Evolutionary conservation across 73 alveolate genomes (phyloP).

Genomic region (Breviolum minutum): DNA sequence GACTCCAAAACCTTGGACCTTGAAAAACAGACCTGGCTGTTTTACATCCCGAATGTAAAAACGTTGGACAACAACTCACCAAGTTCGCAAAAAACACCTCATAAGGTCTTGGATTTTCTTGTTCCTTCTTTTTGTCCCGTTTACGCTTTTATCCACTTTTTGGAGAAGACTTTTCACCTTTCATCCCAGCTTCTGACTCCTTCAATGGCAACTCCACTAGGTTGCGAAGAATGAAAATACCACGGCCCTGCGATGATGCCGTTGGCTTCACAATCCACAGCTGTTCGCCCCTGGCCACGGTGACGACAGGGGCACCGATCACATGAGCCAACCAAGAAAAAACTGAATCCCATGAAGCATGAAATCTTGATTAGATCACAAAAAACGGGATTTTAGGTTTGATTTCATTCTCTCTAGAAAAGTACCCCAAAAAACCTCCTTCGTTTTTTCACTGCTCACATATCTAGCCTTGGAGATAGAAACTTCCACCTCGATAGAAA

Average conservation of each 20-base stretch:
- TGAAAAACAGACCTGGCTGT: neutral
- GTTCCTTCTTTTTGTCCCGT: too few species aligned
- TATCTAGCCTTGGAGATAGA: too few species aligned
- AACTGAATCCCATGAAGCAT: neutral
- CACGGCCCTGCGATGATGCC: conserved; percentile 96
- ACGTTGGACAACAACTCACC: neutral
- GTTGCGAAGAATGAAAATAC: conserved; percentile 97
- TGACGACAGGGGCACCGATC: neutral
- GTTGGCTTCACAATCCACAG: conserved; percentile 93
- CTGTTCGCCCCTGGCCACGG: conserved; percentile 73
- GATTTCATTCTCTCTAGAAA: neutral
- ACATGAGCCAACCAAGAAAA: neutral
- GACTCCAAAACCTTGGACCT: neutral
- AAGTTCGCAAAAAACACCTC: neutral
- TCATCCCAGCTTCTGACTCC: conserved; percentile 3
- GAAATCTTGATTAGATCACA: neutral
- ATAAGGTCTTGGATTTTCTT: too few species aligned
- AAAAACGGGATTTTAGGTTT: neutral
- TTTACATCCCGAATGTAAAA: too few species aligned
- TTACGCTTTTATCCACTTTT: too few species aligned
- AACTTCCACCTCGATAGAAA: too few species aligned
- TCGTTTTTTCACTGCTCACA: neutral
- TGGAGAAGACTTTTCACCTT: too few species aligned
- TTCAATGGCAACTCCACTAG: conserved; percentile 87
- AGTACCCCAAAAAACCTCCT: neutral